Evolutionary conservation across 2,329 filamentous ascomycete genomes (phyloP), one percentile per base, ranked within the genome.

Genomic region (Diaporthe australafricana): DNA sequence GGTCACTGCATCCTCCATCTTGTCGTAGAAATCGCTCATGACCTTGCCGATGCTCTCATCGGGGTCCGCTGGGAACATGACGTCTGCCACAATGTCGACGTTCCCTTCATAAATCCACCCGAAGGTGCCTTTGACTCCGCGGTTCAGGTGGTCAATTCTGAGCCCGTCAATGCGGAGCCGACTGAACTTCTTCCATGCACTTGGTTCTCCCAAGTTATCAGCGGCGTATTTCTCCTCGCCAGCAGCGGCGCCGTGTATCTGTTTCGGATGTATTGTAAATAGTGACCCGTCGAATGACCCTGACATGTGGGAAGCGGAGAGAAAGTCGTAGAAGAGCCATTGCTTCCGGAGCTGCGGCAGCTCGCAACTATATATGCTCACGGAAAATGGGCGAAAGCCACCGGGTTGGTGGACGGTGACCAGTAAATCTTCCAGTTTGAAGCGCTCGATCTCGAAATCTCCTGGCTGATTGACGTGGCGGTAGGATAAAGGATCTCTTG

Each of bases 101-200:
- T 96, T 97, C 42, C 96, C 96, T 82, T 98, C 94, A 76, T 97
- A 93, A 68, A 99, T 99, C 96, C 96, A 99, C 4, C 94, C 95
- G 81, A 99, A 98, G 0, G 96, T 95, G 0, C 96, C 96, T 74
- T 96, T 91, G 22, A 98, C 94, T 30, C 95, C 95, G 52, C 95
- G 91, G 79, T 99, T 99, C 12, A 99, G 87, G 80, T 99, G 96
- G 77, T 98, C 96, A 69, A 99, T 98, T 79, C 93, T 97, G 12
- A 99, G 87, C 0, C 93, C 95, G 79, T 99, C 96, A 71, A 99
- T 97, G 6, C 96, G 91, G 72, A 98, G 90, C 30, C 96, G 90
- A 78, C 92, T 98, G 76, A 98, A 95, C 81, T 98, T 98, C 83
- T 98, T 98, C 96, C 96, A 99, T 0, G 91, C 91, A 71, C 90